Percentiles rank a stretch among this genome's conserved stretches.
phyloP scores from a whole-genome alignment of 2,329 filamentous ascomycete genomes.

The Calonectria ilicicola region DNA sequence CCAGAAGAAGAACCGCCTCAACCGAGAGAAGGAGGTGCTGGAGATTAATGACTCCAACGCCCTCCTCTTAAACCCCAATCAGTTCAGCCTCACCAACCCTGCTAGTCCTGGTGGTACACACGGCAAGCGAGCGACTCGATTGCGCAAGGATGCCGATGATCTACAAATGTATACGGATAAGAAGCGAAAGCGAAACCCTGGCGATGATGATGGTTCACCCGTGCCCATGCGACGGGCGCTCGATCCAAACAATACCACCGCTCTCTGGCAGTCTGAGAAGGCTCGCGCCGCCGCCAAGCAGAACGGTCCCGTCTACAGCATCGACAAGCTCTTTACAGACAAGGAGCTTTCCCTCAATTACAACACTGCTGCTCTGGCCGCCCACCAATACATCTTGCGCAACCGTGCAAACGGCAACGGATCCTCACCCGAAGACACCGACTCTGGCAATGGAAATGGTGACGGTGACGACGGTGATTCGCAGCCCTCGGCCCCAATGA shows the following conservation, averaged over 20 bases:
- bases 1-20: slow-evolving; percentile 73
- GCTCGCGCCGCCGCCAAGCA: slow-evolving; percentile 65
- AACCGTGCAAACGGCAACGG: slow-evolving; percentile 65
- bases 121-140: slow-evolving; percentile 71
- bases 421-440: slow-evolving; percentile 65
- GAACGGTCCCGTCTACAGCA: slow-evolving; percentile 71
- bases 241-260: slow-evolving; percentile 69
- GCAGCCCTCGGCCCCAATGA: slow-evolving; percentile 62
- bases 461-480: slow-evolving; percentile 62
- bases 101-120: slow-evolving; percentile 73
- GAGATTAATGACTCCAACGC: slow-evolving; percentile 76
- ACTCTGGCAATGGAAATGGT: slow-evolving; percentile 64
- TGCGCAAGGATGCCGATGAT: slow-evolving; percentile 72
- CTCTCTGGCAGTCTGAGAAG: slow-evolving; percentile 73
- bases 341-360: slow-evolving; percentile 76
- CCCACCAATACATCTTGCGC: slow-evolving; percentile 71
- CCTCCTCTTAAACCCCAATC: slow-evolving; percentile 74
- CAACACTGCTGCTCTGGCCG: slow-evolving; percentile 71
- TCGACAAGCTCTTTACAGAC: slow-evolving; percentile 78
- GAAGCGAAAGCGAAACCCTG: slow-evolving; percentile 72
- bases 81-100: slow-evolving; percentile 75
- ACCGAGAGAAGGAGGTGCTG: slow-evolving; percentile 75
- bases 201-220: slow-evolving; percentile 73
- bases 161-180: slow-evolving; percentile 67
- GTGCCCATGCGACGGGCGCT: slow-evolving; percentile 67